Base-by-base conservation (phyloP, 2,329 filamentous ascomycete species). In the Alternaria gansuensis region DNA sequence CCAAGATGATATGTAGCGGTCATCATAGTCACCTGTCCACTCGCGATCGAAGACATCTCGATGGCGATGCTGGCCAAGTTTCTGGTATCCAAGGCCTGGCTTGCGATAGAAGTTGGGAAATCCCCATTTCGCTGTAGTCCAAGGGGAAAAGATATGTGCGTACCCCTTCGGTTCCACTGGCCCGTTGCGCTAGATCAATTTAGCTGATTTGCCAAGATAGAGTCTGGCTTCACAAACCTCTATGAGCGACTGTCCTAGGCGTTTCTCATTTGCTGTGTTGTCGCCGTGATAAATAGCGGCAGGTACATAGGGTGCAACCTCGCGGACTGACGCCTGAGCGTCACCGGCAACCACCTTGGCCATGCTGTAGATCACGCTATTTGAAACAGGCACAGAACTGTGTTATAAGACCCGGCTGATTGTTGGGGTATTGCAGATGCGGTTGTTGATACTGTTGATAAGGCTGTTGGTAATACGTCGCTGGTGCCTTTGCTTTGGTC, bases 1-100 rank as follows among this genome's bases (percentile, higher is more conserved):
- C 51, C 56, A 74, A 0, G 70, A 61, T 8, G 71, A 74, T 14
- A 75, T 64, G 39, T 75, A 75, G 2, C 71, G 69, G 34, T 75
- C 73, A 31, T 73, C 72, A 33, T 70, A 69, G 37, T 74, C 64
- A 2, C 69, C 66, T 2, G 60, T 51, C 68, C 70, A 71, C 46
- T 68, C 58, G 31, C 70, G 64, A 13, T 70, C 66, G 26, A 73
- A 69, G 23, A 60, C 51, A 50, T 73, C 70, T 14, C 63, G 48
- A 51, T 73, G 69, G 11, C 69, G 66, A 51, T 71, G 44, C 4
- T 61, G 57, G 6, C 55, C 57, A 6, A 69, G 54, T 49, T 72
- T 72, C 36, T 71, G 63, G 34, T 73, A 73, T 2, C 64, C 69
- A 8, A 68, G 54, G 7, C 62, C 62, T 13, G 69, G 70, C 49